Evolutionary conservation across 768 basidiomycete species (phyloP).

Genomic region (Boletus patriciae): DNA sequence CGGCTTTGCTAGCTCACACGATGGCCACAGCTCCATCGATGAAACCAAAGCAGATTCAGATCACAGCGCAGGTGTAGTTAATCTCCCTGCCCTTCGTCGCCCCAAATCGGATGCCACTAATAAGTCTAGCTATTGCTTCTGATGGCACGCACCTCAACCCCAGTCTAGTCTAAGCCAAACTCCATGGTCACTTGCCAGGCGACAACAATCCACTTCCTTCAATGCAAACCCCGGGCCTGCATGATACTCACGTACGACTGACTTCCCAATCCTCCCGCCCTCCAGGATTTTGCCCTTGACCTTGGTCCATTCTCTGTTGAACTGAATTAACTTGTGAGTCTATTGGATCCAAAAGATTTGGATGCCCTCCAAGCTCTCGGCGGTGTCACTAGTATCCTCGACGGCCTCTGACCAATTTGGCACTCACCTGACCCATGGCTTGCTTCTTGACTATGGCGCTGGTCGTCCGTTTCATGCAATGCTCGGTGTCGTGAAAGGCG

Average conservation of each 20-base stretch:
- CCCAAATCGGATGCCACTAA: constrained; percentile 36
- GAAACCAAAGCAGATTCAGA: constrained; percentile 50
- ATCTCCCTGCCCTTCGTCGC: constrained; percentile 35
- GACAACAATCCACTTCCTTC: constrained; percentile 16
- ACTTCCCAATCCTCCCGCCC: constrained; percentile 15
- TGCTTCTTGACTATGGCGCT: constrained; percentile 16
- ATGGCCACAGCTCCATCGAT: constrained; percentile 38
- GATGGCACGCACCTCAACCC: constrained; percentile 40
- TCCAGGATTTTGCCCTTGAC: constrained; percentile 47
- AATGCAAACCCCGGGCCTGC: constrained; percentile 23
- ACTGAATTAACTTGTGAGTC: constrained; percentile 73
- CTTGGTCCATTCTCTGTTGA: constrained; percentile 72
- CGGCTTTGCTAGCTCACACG: constrained; percentile 48
- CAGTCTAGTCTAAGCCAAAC: constrained; percentile 29
- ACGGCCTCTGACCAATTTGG: constrained; percentile 55
- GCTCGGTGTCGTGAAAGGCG: constrained; percentile 33
- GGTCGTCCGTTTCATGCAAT: constrained; percentile 7
- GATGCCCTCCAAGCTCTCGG: constrained; percentile 66
- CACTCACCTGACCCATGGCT: constrained; percentile 54
- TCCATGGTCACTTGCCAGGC: neutral
- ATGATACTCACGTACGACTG: constrained; percentile 21
- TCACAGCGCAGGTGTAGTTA: constrained; percentile 30
- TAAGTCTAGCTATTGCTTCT: constrained; percentile 35
- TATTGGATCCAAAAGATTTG: constrained; percentile 88
- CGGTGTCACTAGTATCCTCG: constrained; percentile 64